Evolutionary conservation across 2,329 filamentous ascomycete species (phyloP).

Genomic region (Gnomoniopsis sp.): DNA sequence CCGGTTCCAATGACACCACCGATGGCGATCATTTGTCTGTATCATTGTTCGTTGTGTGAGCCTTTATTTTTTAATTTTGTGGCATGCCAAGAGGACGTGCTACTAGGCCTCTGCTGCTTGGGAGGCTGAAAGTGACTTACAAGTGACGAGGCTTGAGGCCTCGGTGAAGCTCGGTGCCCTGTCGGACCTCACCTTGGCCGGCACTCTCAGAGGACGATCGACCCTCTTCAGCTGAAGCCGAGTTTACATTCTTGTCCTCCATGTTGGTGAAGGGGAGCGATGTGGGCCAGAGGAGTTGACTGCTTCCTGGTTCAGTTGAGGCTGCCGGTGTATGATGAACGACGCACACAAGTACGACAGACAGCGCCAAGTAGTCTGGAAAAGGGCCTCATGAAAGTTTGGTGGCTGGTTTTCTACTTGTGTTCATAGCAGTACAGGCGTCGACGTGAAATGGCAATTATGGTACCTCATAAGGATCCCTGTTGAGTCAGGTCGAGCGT

Average conservation of each 20-base stretch:
- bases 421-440: neutral
- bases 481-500: neutral
- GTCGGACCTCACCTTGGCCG: neutral
- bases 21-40: conserved; percentile 17
- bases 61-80: neutral
- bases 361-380: neutral
- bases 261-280: neutral
- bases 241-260: neutral
- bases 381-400: neutral
- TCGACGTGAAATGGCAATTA: neutral
- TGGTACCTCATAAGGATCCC: neutral
- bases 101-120: neutral
- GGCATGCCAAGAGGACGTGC: neutral
- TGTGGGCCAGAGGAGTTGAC: neutral
- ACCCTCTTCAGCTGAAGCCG: neutral
- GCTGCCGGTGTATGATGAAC: neutral
- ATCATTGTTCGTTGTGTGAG: neutral
- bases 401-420: neutral
- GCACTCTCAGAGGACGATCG: neutral
- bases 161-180: neutral
- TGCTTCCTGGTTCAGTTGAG: neutral
- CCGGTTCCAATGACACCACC: conserved; percentile 17
- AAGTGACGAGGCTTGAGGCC: conserved; percentile 1
- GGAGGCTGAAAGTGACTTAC: neutral
- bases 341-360: too few species aligned